Evolutionary conservation across 345 rosid genomes (phyloP).

Genomic region (Pistacia integerrima): DNA sequence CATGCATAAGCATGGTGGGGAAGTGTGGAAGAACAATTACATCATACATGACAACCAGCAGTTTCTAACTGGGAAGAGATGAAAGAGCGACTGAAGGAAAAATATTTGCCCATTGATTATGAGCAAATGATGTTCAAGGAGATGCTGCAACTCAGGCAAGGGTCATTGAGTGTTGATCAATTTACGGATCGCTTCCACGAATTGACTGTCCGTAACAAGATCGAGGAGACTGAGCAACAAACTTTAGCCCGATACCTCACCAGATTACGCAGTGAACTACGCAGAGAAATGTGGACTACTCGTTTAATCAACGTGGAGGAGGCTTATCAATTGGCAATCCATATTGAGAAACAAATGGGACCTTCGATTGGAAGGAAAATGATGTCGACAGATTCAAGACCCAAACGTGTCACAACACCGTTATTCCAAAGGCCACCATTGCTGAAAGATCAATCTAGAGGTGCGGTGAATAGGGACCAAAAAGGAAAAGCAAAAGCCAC

Average conservation of each 20-base stretch:
- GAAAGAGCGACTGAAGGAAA: background rate
- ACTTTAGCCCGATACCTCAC: background rate
- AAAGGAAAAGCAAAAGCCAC: background rate
- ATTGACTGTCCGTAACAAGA: background rate
- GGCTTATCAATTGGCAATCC: background rate
- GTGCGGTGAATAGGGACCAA: too few species aligned
- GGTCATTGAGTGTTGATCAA: background rate
- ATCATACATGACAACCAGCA: background rate
- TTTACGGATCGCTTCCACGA: conserved; percentile 1
- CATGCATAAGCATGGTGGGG: background rate
- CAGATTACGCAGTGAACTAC: background rate
- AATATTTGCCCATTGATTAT: background rate
- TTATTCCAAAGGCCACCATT: background rate
- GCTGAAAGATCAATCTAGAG: background rate
- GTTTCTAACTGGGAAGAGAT: conserved; percentile 3
- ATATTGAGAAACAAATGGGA: background rate
- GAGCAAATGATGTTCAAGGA: background rate
- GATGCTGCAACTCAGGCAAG: background rate
- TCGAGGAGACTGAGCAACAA: too few species aligned
- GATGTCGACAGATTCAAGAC: too few species aligned
- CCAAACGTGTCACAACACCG: too few species aligned
- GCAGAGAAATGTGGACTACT: background rate
- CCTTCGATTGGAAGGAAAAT: too few species aligned
- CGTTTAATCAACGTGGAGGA: background rate
- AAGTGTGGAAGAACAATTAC: background rate